phyloP scores from a whole-genome alignment of 2,329 filamentous ascomycete genomes.

The Pseudohalonectria lignicola region DNA sequence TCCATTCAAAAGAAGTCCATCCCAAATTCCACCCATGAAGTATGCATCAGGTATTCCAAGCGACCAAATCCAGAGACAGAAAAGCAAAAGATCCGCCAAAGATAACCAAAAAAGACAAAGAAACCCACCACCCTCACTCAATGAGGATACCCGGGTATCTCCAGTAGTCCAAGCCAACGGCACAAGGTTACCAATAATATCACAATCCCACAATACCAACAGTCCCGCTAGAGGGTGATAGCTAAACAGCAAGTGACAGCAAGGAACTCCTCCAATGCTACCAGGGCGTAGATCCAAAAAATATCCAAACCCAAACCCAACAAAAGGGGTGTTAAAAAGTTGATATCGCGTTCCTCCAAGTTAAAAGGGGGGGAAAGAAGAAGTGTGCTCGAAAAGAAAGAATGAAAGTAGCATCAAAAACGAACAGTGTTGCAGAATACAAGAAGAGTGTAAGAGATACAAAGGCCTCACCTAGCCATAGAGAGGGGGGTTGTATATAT shows the following conservation, averaged over 20 bases:
- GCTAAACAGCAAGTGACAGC: background rate
- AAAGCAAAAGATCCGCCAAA: background rate
- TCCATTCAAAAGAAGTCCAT: background rate
- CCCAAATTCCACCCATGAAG: too few species aligned
- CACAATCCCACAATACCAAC: background rate
- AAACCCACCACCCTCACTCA: conserved; percentile 3
- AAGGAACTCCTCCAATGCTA: background rate
- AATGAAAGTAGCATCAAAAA: too few species aligned
- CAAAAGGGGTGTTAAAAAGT: background rate
- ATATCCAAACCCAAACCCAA: background rate
- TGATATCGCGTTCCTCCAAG: too few species aligned
- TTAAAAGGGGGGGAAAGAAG: too few species aligned
- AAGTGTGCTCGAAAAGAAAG: too few species aligned
- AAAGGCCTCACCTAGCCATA: too few species aligned
- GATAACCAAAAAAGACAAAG: background rate
- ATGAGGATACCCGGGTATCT: conserved; percentile 2
- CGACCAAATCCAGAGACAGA: background rate
- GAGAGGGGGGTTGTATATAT: too few species aligned
- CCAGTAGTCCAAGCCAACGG: background rate
- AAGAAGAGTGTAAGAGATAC: too few species aligned
- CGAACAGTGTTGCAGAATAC: too few species aligned
- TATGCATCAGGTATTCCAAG: background rate
- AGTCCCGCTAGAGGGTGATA: background rate
- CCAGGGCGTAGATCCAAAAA: background rate
- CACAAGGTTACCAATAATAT: too few species aligned